Evolutionary conservation across 2,329 filamentous ascomycete species (phyloP).

Genomic region (Diplocarpon rosae): DNA sequence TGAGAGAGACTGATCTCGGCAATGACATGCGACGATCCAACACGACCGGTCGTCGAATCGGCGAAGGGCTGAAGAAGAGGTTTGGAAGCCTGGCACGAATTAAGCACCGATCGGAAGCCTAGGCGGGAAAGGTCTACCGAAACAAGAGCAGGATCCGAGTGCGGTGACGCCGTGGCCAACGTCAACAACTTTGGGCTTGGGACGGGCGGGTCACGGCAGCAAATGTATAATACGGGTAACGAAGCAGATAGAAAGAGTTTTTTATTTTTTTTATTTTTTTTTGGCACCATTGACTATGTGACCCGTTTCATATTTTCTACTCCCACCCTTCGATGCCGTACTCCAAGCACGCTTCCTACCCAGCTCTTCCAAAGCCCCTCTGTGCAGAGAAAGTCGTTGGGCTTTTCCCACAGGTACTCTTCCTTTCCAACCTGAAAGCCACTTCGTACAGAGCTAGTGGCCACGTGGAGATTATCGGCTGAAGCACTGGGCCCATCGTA

Average conservation of each 20-base stretch:
- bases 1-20: slow-evolving; percentile 10
- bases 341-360: too few species aligned
- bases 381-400: too few species aligned
- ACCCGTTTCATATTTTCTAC: not conserved
- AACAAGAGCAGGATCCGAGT: not conserved
- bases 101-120: slow-evolving; percentile 14
- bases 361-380: too few species aligned
- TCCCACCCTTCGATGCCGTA: too few species aligned
- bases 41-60: slow-evolving; percentile 33
- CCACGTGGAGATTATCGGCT: too few species aligned
- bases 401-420: too few species aligned
- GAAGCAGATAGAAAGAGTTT: not conserved
- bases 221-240: slow-evolving; percentile 4
- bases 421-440: too few species aligned
- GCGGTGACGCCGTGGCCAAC: not conserved
- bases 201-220: not conserved
- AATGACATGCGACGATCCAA: slow-evolving; percentile 18
- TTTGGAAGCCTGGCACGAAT: slow-evolving; percentile 41
- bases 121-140: not conserved
- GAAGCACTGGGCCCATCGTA: too few species aligned
- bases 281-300: not conserved
- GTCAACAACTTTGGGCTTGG: not conserved
- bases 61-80: slow-evolving; percentile 41
- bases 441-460: too few species aligned
- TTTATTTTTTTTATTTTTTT: not conserved